Evolutionary conservation across 208 protist genomes (phyloP).

Genomic region (Leptomonas pyrrhocoris): DNA sequence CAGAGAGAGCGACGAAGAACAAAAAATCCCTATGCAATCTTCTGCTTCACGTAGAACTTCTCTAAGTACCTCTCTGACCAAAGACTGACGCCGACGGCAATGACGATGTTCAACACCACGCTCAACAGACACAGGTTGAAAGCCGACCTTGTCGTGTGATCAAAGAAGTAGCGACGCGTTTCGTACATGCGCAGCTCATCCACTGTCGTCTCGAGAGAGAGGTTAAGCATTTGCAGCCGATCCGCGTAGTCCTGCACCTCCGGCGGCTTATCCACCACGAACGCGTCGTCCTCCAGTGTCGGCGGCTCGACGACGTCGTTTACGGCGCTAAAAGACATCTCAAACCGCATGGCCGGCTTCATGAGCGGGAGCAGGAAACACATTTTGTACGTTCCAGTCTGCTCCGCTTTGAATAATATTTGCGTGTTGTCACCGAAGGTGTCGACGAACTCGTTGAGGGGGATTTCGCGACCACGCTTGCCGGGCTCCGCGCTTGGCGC

Average conservation of each 20-base stretch:
- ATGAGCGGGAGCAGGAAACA: constrained; percentile 61
- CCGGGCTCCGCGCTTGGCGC: constrained; percentile 35
- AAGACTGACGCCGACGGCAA: constrained; percentile 46
- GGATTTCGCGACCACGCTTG: constrained; percentile 35
- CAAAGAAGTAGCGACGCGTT: constrained; percentile 57
- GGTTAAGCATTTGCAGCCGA: constrained; percentile 61
- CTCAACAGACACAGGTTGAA: constrained; percentile 56
- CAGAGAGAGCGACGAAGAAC: constrained; percentile 10
- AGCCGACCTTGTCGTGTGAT: constrained; percentile 48
- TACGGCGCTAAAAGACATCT: constrained; percentile 63
- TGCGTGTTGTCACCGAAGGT: constrained; percentile 49
- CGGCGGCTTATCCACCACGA: constrained; percentile 71
- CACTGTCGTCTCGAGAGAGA: constrained; percentile 57
- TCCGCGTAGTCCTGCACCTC: constrained; percentile 61
- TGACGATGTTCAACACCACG: constrained; percentile 56
- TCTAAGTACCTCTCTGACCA: constrained; percentile 65
- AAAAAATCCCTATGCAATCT: constrained; percentile 47
- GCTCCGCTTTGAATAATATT: constrained; percentile 65
- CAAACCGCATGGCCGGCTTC: constrained; percentile 64
- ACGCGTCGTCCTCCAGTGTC: constrained; percentile 53
- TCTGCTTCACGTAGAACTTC: constrained; percentile 67
- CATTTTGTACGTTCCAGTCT: constrained; percentile 69
- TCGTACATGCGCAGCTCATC: constrained; percentile 69
- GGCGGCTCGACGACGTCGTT: constrained; percentile 63
- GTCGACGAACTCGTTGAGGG: constrained; percentile 37